Percentiles rank a stretch among this genome's conserved stretches.
Evolutionary conservation across 2,329 filamentous ascomycete species (phyloP).

Genomic region (Microdochium nivale): DNA sequence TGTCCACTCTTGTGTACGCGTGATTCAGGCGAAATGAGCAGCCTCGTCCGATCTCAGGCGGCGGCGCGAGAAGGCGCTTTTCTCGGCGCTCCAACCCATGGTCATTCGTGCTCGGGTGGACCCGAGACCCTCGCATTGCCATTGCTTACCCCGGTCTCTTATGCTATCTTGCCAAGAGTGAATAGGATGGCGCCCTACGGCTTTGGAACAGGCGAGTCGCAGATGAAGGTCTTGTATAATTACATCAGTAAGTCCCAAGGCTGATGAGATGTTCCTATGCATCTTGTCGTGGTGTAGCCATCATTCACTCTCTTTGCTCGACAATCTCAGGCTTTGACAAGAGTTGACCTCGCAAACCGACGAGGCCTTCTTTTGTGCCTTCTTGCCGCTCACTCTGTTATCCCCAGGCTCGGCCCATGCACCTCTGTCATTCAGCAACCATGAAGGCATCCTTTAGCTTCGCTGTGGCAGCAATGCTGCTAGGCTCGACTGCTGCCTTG

Average conservation of each 20-base stretch:
- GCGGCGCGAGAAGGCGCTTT: too few species aligned
- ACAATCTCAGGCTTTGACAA: background rate
- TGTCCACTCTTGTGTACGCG: too few species aligned
- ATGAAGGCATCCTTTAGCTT: slow-evolving; percentile 8
- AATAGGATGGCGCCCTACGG: too few species aligned
- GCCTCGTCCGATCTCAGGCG: background rate
- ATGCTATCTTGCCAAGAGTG: too few species aligned
- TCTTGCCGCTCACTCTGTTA: background rate
- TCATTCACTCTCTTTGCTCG: background rate
- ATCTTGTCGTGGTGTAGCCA: background rate
- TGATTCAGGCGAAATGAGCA: background rate
- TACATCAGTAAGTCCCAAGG: background rate
- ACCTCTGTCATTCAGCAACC: background rate
- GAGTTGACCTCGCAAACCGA: too few species aligned
- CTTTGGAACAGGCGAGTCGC: too few species aligned
- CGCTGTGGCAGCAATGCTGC: slow-evolving; percentile 6
- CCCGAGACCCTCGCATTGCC: too few species aligned
- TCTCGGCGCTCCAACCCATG: too few species aligned
- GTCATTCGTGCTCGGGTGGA: too few species aligned
- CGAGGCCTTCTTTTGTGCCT: background rate
- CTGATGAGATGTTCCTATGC: background rate
- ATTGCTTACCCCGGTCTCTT: too few species aligned
- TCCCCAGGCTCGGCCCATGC: background rate
- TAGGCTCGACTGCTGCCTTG: slow-evolving; percentile 11
- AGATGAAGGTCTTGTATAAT: background rate